Base-by-base conservation (phyloP, 352 stramenopile species). In the Hyaloperonospora arabidopsidis region DNA sequence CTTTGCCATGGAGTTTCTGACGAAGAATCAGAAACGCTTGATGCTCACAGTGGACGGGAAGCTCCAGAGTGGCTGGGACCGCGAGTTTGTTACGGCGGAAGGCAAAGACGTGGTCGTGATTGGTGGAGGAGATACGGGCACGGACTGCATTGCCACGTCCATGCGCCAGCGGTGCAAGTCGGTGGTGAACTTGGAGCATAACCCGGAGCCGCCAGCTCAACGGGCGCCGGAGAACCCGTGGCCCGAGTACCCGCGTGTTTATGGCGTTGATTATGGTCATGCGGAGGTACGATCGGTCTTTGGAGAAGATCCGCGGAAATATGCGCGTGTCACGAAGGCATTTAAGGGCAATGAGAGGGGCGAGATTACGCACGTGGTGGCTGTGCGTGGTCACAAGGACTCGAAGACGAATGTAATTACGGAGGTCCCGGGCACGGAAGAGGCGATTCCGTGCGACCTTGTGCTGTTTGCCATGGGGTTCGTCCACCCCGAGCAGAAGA, bases 21-120 rank as follows among this genome's bases (percentile, higher is more conserved):
- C 94, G 15, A 93, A 96, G 74, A 99, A 98, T 69, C 94, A 98
- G 68, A 98, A 99, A 71, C 87, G 92, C 11, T 70, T 98, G 14
- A 74, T 98, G 22, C 79, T 97, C 56, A 98, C 91, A 5, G 83
- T 96, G 48, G 93, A 98, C 52, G 93, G 93, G 50, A 97, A 95
- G 53, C 75, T 99, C 14, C 79, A 98, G 77, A 97, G 92, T 40
- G 87, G 92, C 48, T 98, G 95, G 95, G 88, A 97, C 67, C 76
- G 76, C 32, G 67, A 89, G 50, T 98, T 97, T 57, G 96, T 98
- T 65, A 97, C 93, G 40, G 95, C 96, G 12, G 95, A 97, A 63
- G 96, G 96, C 57, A 97, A 97, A 72, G 90, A 98, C 68, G 96
- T 99, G 0, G 95, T 99, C 35, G 95, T 99, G 0, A 98, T 99